Base-by-base conservation (phyloP, 805 yeast genomes). In the Metschnikowia henanensis region DNA sequence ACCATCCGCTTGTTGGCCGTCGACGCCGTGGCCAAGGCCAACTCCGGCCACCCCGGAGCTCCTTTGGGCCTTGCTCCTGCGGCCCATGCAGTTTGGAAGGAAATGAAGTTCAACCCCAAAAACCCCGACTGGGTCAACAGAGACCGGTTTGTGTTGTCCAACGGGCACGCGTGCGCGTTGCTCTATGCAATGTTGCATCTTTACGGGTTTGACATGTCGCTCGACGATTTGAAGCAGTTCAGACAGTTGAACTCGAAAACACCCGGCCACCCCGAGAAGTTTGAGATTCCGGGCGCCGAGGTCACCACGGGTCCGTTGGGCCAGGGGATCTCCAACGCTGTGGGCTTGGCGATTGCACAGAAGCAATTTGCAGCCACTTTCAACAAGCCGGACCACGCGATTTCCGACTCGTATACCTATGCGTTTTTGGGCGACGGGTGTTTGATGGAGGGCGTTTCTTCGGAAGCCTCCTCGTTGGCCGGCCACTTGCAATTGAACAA, bases 1-100 rank as follows among this genome's bases (percentile, higher is more conserved):
- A 88, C 98, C 58, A 87, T 92, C 74, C 89, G 97, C 75, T 72
- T 84, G 49, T 79, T 92, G 59, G 82, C 98, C 28, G 87, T 87
- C 42, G 99, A 92, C 67, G 82, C 87, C 53, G 95, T 88, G 50
- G 76, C 84, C 47, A 78, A 81, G 70, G 92, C 97, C 60, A 86
- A 92, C 72, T 85, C 96, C 49, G 99, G 99, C 56, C 99, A 92
- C 75, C 99, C 99, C 43, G 99, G 99, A 75, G 98, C 99, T 41
- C 98, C 98, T 60, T 82, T 92, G 80, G 98, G 98, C 52, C 75
- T 92, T 71, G 97, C 99, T 15, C 96, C 97, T 35, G 84, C 91
- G 49, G 96, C 97, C 51, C 97, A 92, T 70, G 84, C 82, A 45
- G 67, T 92, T 52, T 88, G 84, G 81, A 77, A 81, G 67, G 80